A percentile compares a stretch with the other conserved stretches of the same genome.
These are phyloP conservation scores for Miscanthus lutarioriparius DNA, from an alignment of 176 grass and related monocot species.

Conservation along the genomic window DNA sequence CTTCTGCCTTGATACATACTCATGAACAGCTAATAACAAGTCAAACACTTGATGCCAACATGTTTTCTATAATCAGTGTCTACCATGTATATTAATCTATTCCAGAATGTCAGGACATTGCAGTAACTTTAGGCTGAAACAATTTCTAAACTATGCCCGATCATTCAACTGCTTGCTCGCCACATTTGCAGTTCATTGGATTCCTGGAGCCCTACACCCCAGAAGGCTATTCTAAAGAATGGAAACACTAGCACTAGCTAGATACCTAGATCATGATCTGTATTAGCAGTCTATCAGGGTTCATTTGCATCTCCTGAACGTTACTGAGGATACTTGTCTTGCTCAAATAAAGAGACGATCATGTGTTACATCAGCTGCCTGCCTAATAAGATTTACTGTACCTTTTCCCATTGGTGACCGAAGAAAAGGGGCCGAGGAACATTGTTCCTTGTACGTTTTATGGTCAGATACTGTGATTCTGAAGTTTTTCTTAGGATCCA, in stretches of 20 bases:
- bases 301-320: not conserved
- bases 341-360: not conserved
- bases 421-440: no score
- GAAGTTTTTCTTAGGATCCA: no score
- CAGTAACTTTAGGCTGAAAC: not conserved
- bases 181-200: conserved; percentile 71
- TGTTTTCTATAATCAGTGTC: not conserved
- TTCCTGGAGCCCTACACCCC: conserved; percentile 84
- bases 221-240: conserved; percentile 73
- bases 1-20: not conserved
- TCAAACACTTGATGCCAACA: not conserved
- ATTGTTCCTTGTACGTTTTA: no score
- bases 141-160: not conserved
- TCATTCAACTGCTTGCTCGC: not conserved
- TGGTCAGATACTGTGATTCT: no score
- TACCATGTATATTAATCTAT: not conserved
- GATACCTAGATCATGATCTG: not conserved
- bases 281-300: not conserved
- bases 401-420: no score
- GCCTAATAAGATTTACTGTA: no score
- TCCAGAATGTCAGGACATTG: not conserved
- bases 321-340: not conserved
- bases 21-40: not conserved
- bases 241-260: conserved; percentile 75
- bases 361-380: not conserved